These are phyloP conservation scores for Penicillium simplicissimum DNA, from an alignment of 495 filamentous ascomycete genomes.

Conservation along the genomic window DNA sequence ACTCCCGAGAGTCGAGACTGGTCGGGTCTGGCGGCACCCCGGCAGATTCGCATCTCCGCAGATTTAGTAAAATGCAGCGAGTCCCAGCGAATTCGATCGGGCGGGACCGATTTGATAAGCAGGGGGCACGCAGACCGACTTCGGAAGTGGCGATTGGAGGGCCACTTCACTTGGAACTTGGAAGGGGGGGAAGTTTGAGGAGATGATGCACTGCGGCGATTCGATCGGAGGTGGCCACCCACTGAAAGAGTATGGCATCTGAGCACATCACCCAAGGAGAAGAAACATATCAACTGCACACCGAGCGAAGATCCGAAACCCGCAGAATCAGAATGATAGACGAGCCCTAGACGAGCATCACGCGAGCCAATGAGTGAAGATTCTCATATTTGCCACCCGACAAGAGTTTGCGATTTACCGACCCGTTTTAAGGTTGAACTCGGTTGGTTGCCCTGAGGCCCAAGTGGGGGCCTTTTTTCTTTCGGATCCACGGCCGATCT, in stretches of 20 bases:
- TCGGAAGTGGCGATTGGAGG: background rate
- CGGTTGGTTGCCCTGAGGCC: conserved; percentile 21
- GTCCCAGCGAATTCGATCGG: background rate
- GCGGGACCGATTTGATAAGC: background rate
- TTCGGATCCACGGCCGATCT: conserved; percentile 31
- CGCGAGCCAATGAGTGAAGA: no score
- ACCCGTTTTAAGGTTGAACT: background rate
- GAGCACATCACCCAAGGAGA: background rate
- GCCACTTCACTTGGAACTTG: background rate
- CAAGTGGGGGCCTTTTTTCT: conserved; percentile 16
- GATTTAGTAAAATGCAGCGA: background rate
- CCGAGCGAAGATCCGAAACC: no score
- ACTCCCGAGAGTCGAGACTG: no score
- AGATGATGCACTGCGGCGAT: background rate
- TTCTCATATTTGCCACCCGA: background rate
- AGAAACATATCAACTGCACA: background rate
- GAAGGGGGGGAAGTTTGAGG: background rate
- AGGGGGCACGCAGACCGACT: background rate
- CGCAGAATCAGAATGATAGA: background rate
- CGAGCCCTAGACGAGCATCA: background rate
- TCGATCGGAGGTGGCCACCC: conserved; percentile 8
- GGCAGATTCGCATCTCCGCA: background rate
- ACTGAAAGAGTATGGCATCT: background rate
- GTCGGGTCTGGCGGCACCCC: background rate
- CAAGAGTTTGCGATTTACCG: background rate